Conservation (phyloP, 495 filamentous ascomycete genomes). For the Aspergillus heteromorphus region DNA sequence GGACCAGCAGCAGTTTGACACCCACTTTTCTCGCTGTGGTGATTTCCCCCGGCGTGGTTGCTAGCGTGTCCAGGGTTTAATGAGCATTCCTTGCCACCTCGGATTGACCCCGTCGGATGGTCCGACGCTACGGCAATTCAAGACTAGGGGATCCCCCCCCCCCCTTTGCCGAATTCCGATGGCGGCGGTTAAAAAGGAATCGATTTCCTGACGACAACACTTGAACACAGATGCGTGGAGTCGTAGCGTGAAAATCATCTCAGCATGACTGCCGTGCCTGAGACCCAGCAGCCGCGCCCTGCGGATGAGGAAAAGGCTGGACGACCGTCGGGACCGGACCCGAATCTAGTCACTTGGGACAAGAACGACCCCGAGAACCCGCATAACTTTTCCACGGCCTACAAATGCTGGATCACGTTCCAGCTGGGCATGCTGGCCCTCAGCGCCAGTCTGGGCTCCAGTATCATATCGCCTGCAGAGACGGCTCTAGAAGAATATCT, state of each 20-base stretch:
- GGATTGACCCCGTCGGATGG: neutral
- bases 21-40: neutral
- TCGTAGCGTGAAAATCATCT: neutral
- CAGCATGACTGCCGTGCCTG: neutral
- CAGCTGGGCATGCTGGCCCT: constrained; percentile 46
- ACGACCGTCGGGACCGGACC: neutral
- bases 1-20: too few relatives aligned
- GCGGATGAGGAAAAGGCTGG: neutral
- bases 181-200: neutral
- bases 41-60: neutral
- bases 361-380: constrained; percentile 27
- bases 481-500: constrained; percentile 28
- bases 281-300: neutral
- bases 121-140: neutral
- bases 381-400: constrained; percentile 35
- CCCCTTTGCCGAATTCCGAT: neutral
- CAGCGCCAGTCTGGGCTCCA: constrained; percentile 40
- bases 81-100: neutral
- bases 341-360: neutral
- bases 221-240: neutral
- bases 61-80: neutral
- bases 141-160: too few relatives aligned
- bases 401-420: constrained; percentile 45
- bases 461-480: constrained; percentile 43
- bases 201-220: neutral